Evolutionary conservation across 1,284 basidiomycete species (phyloP).

Genomic region (Trichosporon ovoides): DNA sequence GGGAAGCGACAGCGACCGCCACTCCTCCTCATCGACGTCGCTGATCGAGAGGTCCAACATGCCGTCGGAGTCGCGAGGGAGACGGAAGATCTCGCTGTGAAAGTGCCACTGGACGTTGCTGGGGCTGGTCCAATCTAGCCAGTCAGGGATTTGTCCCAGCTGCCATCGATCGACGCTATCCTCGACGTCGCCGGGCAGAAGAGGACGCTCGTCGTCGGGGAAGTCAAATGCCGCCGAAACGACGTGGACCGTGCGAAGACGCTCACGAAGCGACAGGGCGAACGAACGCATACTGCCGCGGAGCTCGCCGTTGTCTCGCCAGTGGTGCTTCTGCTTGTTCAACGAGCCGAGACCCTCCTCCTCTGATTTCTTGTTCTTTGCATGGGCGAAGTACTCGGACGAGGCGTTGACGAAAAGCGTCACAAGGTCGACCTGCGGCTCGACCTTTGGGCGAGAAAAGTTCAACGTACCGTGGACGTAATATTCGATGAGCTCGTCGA

Average conservation of each 20-base stretch:
- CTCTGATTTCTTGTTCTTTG: slow-evolving; percentile 20
- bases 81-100: slow-evolving; percentile 35
- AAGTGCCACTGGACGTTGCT: slow-evolving; percentile 36
- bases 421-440: slow-evolving; percentile 30
- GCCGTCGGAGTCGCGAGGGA: slow-evolving; percentile 33
- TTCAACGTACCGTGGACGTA: slow-evolving; percentile 20
- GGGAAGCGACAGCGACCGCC: slow-evolving; percentile 31
- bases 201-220: slow-evolving; percentile 2
- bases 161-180: slow-evolving; percentile 18
- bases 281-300: slow-evolving; percentile 36
- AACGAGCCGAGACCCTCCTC: slow-evolving; percentile 20
- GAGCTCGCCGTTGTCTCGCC: slow-evolving; percentile 44
- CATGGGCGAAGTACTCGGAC: slow-evolving; percentile 26
- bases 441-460: not conserved
- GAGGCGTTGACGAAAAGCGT: slow-evolving; percentile 41
- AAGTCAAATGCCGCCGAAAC: slow-evolving; percentile 34
- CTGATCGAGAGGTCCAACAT: not conserved
- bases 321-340: slow-evolving; percentile 24
- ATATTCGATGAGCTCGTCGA: slow-evolving; percentile 18
- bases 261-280: slow-evolving; percentile 21
- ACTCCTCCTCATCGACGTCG: slow-evolving; percentile 26
- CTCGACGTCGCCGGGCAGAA: slow-evolving; percentile 7
- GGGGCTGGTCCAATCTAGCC: slow-evolving; percentile 34
- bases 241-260: slow-evolving; percentile 32
- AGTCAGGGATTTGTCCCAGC: slow-evolving; percentile 39